A percentile compares a stretch with the other conserved stretches of the same genome.
These are phyloP conservation scores for Kuraishia borneana DNA, from an alignment of 805 yeast species.

Conservation along the genomic window DNA sequence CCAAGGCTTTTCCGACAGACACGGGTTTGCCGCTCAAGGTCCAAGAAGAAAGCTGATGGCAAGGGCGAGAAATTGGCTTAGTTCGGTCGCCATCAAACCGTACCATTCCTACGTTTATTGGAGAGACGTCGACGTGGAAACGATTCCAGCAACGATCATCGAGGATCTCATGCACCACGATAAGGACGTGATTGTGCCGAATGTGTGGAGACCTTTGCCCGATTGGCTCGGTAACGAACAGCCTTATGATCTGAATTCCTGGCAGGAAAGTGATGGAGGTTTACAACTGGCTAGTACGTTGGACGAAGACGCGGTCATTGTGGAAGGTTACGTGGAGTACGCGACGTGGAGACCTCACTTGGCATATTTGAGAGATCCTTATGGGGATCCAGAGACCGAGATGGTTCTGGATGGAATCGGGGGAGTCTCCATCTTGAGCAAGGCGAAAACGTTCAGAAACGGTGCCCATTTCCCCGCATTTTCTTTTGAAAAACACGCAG, in stretches of 20 bases:
- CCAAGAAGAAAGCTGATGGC: constrained; percentile 94
- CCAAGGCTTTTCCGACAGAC: constrained; percentile 87
- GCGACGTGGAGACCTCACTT: constrained; percentile 98
- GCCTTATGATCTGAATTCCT: constrained; percentile 75
- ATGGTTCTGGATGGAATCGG: constrained; percentile 96
- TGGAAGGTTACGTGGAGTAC: constrained; percentile 94
- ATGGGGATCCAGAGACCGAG: constrained; percentile 89
- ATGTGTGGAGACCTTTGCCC: constrained; percentile 84
- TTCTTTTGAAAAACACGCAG: constrained; percentile 93
- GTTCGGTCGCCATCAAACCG: constrained; percentile 78
- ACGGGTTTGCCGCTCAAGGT: constrained; percentile 94
- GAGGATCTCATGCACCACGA: constrained; percentile 91
- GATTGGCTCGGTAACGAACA: constrained; percentile 81
- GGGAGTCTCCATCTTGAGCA: constrained; percentile 86
- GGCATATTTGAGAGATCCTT: constrained; percentile 89
- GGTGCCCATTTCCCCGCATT: constrained; percentile 97
- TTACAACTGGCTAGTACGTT: constrained; percentile 61
- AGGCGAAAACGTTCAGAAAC: constrained; percentile 73
- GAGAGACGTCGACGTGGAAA: constrained; percentile 97
- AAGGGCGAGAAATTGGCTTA: constrained; percentile 88
- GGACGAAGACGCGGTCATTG: constrained; percentile 92
- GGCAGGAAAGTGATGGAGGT: constrained; percentile 83
- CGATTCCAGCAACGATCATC: constrained; percentile 70
- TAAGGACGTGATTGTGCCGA: constrained; percentile 89
- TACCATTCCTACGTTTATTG: constrained; percentile 94